A percentile compares a stretch with the other conserved stretches of the same genome.
These are phyloP conservation scores for Arthrocladium fulminans DNA, from an alignment of 2,329 filamentous ascomycete species.

Conservation along the genomic window DNA sequence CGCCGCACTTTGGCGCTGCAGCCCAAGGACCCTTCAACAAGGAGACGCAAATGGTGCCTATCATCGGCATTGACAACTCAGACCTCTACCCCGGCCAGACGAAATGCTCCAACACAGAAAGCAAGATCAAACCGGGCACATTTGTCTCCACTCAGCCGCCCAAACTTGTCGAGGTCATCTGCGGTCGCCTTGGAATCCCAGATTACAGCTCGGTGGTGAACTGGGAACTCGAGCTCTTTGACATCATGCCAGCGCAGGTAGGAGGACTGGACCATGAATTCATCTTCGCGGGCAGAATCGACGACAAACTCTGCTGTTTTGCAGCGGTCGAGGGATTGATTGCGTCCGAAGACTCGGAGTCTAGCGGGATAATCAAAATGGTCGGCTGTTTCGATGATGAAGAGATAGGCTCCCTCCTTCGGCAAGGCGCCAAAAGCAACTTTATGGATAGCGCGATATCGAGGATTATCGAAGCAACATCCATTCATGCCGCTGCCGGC, in stretches of 20 bases:
- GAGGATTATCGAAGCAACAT: constrained; percentile 59
- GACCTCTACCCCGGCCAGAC: constrained; percentile 35
- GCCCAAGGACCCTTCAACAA: constrained; percentile 61
- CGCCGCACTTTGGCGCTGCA: constrained; percentile 81
- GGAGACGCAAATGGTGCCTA: constrained; percentile 90
- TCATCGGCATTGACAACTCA: constrained; percentile 77
- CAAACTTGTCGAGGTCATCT: constrained; percentile 73
- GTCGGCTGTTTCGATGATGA: constrained; percentile 96
- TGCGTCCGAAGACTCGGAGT: constrained; percentile 48
- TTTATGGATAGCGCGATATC: constrained; percentile 76
- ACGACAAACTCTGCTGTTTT: constrained; percentile 97
- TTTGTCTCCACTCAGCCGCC: constrained; percentile 80
- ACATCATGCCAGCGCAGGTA: constrained; percentile 73
- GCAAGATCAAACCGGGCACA: constrained; percentile 43
- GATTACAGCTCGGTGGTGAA: constrained; percentile 71
- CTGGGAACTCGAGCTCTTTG: constrained; percentile 95
- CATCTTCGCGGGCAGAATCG: constrained; percentile 89
- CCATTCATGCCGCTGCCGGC: constrained; percentile 27
- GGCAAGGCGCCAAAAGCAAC: constrained; percentile 83
- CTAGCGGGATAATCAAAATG: constrained; percentile 64
- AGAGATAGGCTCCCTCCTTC: constrained; percentile 83
- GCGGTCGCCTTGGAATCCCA: constrained; percentile 63
- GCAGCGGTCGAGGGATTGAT: constrained; percentile 77
- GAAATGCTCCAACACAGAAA: constrained; percentile 10
- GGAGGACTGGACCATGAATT: constrained; percentile 85